These are phyloP conservation scores for Coniferiporia weirii DNA, from an alignment of 1,284 basidiomycete genomes.

Conservation along the genomic window DNA sequence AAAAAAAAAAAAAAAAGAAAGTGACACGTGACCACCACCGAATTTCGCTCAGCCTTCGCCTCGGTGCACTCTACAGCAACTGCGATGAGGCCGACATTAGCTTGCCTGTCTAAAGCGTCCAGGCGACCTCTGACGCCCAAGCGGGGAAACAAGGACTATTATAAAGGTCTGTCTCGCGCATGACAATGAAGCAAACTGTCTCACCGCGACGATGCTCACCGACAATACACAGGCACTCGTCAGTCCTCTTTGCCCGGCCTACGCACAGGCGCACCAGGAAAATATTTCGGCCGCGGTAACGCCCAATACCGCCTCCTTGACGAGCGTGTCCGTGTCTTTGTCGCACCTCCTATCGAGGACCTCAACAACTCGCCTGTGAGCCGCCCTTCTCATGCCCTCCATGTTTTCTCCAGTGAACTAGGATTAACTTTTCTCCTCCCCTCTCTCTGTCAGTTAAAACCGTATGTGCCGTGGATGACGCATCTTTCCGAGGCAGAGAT, in stretches of 20 bases:
- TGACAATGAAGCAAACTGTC: background rate
- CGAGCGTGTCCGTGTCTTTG: conserved; percentile 77
- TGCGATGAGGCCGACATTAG: conserved; percentile 62
- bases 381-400: conserved; percentile 14
- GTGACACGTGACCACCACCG: conserved; percentile 1
- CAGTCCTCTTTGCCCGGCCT: conserved; percentile 77
- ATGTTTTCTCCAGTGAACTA: background rate
- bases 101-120: conserved; percentile 71
- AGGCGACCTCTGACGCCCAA: conserved; percentile 77
- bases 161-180: conserved; percentile 62
- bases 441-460: conserved; percentile 32
- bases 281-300: conserved; percentile 69
- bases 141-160: conserved; percentile 87
- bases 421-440: background rate
- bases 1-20: too few relatives aligned
- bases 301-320: conserved; percentile 78
- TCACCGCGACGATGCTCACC: background rate
- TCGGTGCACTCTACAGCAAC: conserved; percentile 3
- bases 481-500: conserved; percentile 8
- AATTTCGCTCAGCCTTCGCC: background rate
- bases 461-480: conserved; percentile 33
- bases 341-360: conserved; percentile 69
- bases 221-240: conserved; percentile 55
- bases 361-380: conserved; percentile 61
- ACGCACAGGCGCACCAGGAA: conserved; percentile 82